phyloP scores from a whole-genome alignment of 2,329 filamentous ascomycete genomes.

The Myrmaecium sp. region DNA sequence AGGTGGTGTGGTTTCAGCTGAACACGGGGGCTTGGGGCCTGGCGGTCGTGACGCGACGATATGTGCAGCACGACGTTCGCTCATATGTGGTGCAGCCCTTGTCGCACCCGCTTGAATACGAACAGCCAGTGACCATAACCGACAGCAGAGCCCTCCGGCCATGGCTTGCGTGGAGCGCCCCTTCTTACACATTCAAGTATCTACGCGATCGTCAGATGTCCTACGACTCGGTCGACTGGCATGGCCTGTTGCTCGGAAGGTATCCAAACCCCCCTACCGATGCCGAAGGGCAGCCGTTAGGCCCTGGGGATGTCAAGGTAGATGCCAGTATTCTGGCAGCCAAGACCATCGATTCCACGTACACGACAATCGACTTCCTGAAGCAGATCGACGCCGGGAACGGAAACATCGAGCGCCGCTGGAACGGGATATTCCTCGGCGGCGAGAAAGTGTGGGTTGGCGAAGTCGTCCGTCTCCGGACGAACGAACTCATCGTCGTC shows the following conservation, averaged over 20 bases:
- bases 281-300: too few species aligned
- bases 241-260: slow-evolving; percentile 22
- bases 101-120: slow-evolving; percentile 26
- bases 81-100: slow-evolving; percentile 31
- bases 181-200: slow-evolving; percentile 28
- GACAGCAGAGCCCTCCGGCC: slow-evolving; percentile 31
- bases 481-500: slow-evolving; percentile 30
- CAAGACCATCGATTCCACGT: slow-evolving; percentile 37
- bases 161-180: slow-evolving; percentile 42
- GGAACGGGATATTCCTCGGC: slow-evolving; percentile 38
- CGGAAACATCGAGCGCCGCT: slow-evolving; percentile 27
- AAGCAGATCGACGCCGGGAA: slow-evolving; percentile 20
- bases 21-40: slow-evolving; percentile 38
- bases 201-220: slow-evolving; percentile 25
- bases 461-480: slow-evolving; percentile 37
- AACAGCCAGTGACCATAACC: slow-evolving; percentile 24
- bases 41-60: slow-evolving; percentile 32
- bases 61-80: slow-evolving; percentile 15
- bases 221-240: slow-evolving; percentile 37
- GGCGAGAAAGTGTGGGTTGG: slow-evolving; percentile 43
- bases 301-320: slow-evolving; percentile 33
- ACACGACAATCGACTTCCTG: slow-evolving; percentile 35
- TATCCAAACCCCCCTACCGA: too few species aligned
- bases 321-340: slow-evolving; percentile 42
- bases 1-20: slow-evolving; percentile 43